phyloP scores from a whole-genome alignment of 352 stramenopile species.

The Pythium myriotylum region DNA sequence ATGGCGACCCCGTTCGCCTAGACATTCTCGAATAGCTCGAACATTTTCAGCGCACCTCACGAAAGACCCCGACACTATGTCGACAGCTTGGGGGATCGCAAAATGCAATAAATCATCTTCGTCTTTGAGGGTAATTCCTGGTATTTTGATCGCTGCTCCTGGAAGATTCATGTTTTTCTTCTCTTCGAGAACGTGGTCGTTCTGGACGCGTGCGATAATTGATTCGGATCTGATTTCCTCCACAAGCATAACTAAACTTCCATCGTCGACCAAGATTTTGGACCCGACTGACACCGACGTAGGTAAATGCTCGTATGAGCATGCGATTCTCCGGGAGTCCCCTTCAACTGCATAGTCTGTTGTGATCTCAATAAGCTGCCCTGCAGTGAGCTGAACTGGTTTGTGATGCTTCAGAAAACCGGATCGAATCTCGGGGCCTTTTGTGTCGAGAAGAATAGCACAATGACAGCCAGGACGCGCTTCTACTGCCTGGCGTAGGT shows the following conservation, averaged over 20 bases:
- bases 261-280: conserved; percentile 96
- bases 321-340: conserved; percentile 83
- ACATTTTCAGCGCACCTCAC: conserved; percentile 98
- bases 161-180: conserved; percentile 98
- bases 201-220: conserved; percentile 79
- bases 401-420: conserved; percentile 77
- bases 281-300: conserved; percentile 92
- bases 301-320: conserved; percentile 94
- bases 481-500: conserved; percentile 84
- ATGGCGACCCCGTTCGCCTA: conserved; percentile 80
- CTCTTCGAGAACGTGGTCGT: conserved; percentile 92
- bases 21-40: conserved; percentile 75
- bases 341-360: conserved; percentile 89
- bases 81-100: conserved; percentile 95
- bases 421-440: conserved; percentile 96
- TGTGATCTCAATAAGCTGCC: conserved; percentile 87
- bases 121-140: conserved; percentile 95
- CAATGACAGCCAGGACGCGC: conserved; percentile 75
- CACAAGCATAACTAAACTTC: conserved; percentile 93
- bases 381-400: conserved; percentile 72
- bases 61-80: conserved; percentile 99
- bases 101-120: conserved; percentile 94
- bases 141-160: conserved; percentile 86
- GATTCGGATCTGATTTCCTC: conserved; percentile 72
- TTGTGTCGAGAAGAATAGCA: conserved; percentile 97